Base-by-base conservation (phyloP, 371 early-diverging fungal genomes). In the Mucor ambiguus region DNA sequence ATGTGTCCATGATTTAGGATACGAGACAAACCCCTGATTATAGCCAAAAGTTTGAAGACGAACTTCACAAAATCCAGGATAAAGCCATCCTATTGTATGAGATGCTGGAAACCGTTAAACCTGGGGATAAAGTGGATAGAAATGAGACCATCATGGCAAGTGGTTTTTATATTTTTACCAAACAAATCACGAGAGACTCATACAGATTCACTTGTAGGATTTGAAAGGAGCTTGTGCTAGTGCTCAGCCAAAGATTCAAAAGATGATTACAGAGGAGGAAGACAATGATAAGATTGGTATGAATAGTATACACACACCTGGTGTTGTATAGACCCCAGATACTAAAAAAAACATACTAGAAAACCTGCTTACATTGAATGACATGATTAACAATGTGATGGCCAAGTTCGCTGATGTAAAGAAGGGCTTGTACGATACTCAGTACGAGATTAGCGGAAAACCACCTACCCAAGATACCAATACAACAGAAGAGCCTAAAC, bases 381-480 rank as follows among this genome's bases (percentile, higher is more conserved):
- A 97, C 71, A 80, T 92, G 74, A 94, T 97, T 68, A 92, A 91
- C 75, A 90, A 88, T 52, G 94, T 87, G 0, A 80, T 95, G 55
- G 84, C 85, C 56, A 92, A 91, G 61, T 92, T 88, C 69, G 80
- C 80, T 26, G 90, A 91, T 54, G 74, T 92, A 60, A 83, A 85
- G 80, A 82, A 82, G 32, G 89, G 97, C 7, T 43, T 80, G 0
- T 80, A 62, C 44, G 68, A 85, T 69, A 77, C 77, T 63, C 75
- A 78, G 48, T 75, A 86, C 73, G 79, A 78, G 32, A 75, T 80
- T 30, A 74, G 74, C 52, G 78, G 78, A 20, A 76, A 75, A 63
- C 77, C 70, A 12, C 80, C 79, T 29, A 72, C 69, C 20, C 69
- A 69, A 44, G 64, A 41, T 29, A 12, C 37, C 22, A 37, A 43